Conservation (phyloP, 495 filamentous ascomycete genomes). For the Penicillium parvum region DNA sequence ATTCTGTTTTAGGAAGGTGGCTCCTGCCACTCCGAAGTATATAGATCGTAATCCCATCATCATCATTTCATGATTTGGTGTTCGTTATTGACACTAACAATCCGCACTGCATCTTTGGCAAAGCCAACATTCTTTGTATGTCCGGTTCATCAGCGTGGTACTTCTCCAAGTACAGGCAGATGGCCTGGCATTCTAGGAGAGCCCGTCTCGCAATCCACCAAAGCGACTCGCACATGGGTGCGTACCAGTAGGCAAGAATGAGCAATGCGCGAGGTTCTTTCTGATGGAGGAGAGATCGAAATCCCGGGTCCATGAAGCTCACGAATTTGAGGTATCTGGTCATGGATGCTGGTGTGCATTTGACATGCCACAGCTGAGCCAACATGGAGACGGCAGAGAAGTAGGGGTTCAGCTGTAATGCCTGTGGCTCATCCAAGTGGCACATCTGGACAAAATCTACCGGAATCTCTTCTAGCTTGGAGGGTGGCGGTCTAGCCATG, state of each 20-base stretch:
- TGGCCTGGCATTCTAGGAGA: conserved; percentile 36
- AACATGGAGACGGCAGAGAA: conserved; percentile 26
- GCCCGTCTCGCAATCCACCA: conserved; percentile 38
- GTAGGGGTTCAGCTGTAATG: conserved; percentile 28
- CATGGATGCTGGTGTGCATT: conserved; percentile 6
- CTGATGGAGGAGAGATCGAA: conserved; percentile 17
- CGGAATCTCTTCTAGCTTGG: conserved; percentile 4
- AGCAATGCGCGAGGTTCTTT: conserved; percentile 38
- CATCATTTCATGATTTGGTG: neutral
- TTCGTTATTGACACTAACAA: neutral
- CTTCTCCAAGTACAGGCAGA: conserved; percentile 33
- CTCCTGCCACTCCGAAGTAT: too few relatives aligned
- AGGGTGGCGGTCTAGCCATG: conserved; percentile 1
- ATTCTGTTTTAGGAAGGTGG: neutral
- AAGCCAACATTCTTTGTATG: conserved; percentile 7
- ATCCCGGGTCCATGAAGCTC: conserved; percentile 9
- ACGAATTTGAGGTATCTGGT: conserved; percentile 18
- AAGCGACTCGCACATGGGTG: conserved; percentile 13
- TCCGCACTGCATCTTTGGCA: conserved; percentile 3
- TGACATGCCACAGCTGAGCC: conserved; percentile 9
- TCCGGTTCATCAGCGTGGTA: conserved; percentile 4
- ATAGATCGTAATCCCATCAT: neutral
- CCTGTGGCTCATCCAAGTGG: neutral
- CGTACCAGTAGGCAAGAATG: conserved; percentile 39
- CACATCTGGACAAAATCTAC: conserved; percentile 9